Evolutionary conservation across 306 rosid species (phyloP), one percentile per base, ranked within the genome.

Genomic region (Alnus rubra): DNA sequence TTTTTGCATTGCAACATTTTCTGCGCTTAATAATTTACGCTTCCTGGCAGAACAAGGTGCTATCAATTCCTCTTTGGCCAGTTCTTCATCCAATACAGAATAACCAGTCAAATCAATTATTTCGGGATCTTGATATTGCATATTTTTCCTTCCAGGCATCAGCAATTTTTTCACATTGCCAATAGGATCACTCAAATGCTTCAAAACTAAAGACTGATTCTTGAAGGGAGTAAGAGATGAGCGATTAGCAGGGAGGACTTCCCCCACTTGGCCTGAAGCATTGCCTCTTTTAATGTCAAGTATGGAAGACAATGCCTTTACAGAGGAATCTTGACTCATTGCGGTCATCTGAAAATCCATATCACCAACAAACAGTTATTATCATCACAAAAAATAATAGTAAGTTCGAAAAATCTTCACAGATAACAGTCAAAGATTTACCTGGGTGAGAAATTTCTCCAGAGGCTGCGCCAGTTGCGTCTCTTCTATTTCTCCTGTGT

Each of bases 171-270:
- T 84, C 64, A 63, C 88, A 60, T 58, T 79, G 73, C 80, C 9
- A 8, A 35, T 62, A 76, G 65, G 52, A 58, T 79, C 83, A 58
- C 79, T 83, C 76, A 89, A 82, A 82, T 58, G 72, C 60, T 88
- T 82, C 74, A 75, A 55, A 51, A 72, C 77, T 73, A 77, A 81
- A 84, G 78, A 75, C 69, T 80, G 82, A 73, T 84, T 82, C 75
- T 80, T 83, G 78, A 69, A 86, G 55, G 86, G 85, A 79, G 90
- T 82, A 67, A 89, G 88, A 78, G 97, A 86, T 50, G 97, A 86
- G 75, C 88, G 93, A 77, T 94, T 94, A 69, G 98, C 98, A 56
- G 98, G 97, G 76, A 87, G 82, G 74, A 91, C 79, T 82, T 90
- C 79, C 71, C 84, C 87, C 77, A 80, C 72, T 45, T 48, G 71